Evolutionary conservation across 768 basidiomycete genomes (phyloP).

Genomic region (Naganishia randhawae): DNA sequence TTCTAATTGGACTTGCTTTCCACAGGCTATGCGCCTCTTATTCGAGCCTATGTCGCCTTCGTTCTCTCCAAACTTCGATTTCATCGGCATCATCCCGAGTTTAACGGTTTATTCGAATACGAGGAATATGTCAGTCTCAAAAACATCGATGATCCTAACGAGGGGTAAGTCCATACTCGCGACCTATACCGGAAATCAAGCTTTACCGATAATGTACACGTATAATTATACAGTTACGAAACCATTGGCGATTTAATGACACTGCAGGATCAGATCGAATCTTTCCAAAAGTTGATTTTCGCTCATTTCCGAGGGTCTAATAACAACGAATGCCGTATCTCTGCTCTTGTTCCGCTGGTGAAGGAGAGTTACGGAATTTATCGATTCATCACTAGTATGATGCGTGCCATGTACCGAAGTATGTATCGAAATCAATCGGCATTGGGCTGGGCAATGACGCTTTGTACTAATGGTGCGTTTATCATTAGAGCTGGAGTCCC

Average conservation of each 20-base stretch:
- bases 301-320: conserved; percentile 83
- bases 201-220: neutral
- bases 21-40: conserved; percentile 83
- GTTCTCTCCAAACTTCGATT: conserved; percentile 92
- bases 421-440: conserved; percentile 41
- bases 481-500: conserved; percentile 74
- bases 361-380: conserved; percentile 99
- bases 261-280: conserved; percentile 96
- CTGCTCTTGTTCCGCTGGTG: conserved; percentile 88
- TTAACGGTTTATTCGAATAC: conserved; percentile 98
- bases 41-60: conserved; percentile 93
- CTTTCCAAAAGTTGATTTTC: conserved; percentile 96
- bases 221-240: conserved; percentile 66
- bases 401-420: conserved; percentile 94
- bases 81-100: conserved; percentile 90
- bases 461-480: neutral
- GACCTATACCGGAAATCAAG: conserved; percentile 13
- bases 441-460: neutral
- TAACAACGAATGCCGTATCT: conserved; percentile 97
- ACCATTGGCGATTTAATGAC: conserved; percentile 97
- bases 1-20: neutral
- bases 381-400: conserved; percentile 97
- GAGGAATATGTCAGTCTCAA: conserved; percentile 97
- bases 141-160: conserved; percentile 97
- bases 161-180: conserved; percentile 67